phyloP scores from a whole-genome alignment of 805 yeast species.

The Candida loeiensis region DNA sequence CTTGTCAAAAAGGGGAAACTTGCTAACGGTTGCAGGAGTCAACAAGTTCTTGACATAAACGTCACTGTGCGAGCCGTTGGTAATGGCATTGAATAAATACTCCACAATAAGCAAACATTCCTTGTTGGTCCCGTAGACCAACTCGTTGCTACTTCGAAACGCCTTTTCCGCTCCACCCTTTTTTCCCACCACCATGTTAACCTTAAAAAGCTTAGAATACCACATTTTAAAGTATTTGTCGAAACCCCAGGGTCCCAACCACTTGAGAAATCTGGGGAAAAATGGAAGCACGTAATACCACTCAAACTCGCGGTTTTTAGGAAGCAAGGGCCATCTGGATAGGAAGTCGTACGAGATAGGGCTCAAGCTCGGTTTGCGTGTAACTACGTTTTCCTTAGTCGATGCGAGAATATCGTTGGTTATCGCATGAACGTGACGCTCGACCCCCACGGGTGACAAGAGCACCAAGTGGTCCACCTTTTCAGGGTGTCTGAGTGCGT shows the following conservation, averaged over 20 bases:
- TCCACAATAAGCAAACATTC: constrained; percentile 37
- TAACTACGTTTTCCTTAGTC: constrained; percentile 2
- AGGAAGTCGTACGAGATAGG: constrained; percentile 45
- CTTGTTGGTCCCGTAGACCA: constrained; percentile 35
- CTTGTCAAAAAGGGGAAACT: constrained; percentile 63
- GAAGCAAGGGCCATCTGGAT: constrained; percentile 44
- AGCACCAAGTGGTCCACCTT: constrained; percentile 52
- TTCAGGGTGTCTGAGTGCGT: constrained; percentile 56
- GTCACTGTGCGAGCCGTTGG: constrained; percentile 38
- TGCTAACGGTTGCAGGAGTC: constrained; percentile 58
- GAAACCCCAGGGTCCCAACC: constrained; percentile 43
- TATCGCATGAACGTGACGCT: constrained; percentile 60
- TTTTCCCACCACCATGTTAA: constrained; percentile 32
- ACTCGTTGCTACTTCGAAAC: constrained; percentile 26
- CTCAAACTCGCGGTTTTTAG: constrained; percentile 23
- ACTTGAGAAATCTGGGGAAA: constrained; percentile 47
- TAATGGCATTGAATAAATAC: constrained; percentile 40
- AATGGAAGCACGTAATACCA: constrained; percentile 44
- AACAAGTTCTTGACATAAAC: constrained; percentile 46
- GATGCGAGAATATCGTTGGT: constrained; percentile 30
- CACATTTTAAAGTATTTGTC: constrained; percentile 36
- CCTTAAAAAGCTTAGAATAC: constrained; percentile 38
- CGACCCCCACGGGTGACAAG: constrained; percentile 78
- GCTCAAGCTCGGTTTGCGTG: constrained; percentile 35
- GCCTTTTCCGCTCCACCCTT: constrained; percentile 27